Evolutionary conservation across 2,329 filamentous ascomycete genomes (phyloP).

Genomic region (Coleophoma crateriformis): DNA sequence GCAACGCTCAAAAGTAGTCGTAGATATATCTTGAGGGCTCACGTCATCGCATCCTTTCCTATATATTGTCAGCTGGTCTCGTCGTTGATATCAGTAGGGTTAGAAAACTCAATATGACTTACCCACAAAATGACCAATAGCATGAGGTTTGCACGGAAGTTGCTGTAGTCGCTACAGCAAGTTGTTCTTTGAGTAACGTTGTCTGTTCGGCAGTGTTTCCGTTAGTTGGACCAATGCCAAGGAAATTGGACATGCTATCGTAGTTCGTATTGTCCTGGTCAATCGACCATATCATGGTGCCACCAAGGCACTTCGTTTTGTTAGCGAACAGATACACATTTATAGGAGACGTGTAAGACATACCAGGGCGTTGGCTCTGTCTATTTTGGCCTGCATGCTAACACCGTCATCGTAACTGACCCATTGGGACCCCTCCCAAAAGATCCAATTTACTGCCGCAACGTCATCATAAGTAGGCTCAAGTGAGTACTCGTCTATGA

Average conservation of each 20-base stretch:
- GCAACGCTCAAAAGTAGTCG: not conserved
- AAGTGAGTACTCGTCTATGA: constrained; percentile 13
- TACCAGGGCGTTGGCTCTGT: constrained; percentile 15
- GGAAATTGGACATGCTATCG: constrained; percentile 7
- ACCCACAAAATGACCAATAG: constrained; percentile 11
- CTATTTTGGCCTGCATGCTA: constrained; percentile 13
- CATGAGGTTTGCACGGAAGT: constrained; percentile 4
- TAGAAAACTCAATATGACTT: not conserved
- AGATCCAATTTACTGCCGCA: constrained; percentile 28
- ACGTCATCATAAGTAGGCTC: constrained; percentile 14
- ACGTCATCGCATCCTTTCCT: not conserved
- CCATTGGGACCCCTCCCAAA: constrained; percentile 28
- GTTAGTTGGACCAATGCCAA: constrained; percentile 9
- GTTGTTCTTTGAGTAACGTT: constrained; percentile 2
- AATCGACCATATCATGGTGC: not conserved
- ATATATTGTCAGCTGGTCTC: not conserved
- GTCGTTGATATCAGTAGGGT: not conserved
- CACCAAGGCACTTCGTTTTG: not conserved
- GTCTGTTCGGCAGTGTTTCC: constrained; percentile 2
- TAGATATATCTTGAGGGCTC: not conserved
- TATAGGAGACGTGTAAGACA: not conserved
- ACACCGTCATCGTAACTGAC: constrained; percentile 13
- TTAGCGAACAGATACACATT: not conserved
- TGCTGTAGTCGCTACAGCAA: constrained; percentile 1
- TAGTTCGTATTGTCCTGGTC: constrained; percentile 4